Conservation (phyloP, 2,329 filamentous ascomycete genomes). For the Cercospora sp. region DNA sequence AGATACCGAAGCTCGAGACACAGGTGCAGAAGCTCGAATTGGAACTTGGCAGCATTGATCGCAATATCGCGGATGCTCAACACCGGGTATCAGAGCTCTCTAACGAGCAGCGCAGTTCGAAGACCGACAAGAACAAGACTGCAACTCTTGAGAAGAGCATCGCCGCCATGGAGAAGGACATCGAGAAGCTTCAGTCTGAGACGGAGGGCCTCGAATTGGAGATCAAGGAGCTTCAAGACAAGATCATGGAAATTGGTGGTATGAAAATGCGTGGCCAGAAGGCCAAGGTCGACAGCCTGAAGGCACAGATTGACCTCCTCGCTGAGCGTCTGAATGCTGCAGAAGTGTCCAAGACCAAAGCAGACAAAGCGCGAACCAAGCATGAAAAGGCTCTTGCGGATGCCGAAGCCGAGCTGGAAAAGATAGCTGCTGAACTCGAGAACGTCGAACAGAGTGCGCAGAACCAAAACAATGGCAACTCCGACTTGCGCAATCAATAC, state of each 20-base stretch:
- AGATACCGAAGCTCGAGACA: slow-evolving; percentile 83
- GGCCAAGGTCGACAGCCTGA: slow-evolving; percentile 83
- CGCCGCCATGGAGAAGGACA: slow-evolving; percentile 69
- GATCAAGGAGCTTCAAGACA: slow-evolving; percentile 89
- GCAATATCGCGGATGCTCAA: slow-evolving; percentile 80
- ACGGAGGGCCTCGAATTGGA: slow-evolving; percentile 89
- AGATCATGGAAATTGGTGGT: slow-evolving; percentile 97
- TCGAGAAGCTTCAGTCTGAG: slow-evolving; percentile 76
- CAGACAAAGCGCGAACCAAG: slow-evolving; percentile 87
- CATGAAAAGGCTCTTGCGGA: slow-evolving; percentile 80
- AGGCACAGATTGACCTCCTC: slow-evolving; percentile 78
- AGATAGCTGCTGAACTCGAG: slow-evolving; percentile 70
- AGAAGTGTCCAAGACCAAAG: slow-evolving; percentile 86
- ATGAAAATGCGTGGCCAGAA: slow-evolving; percentile 89
- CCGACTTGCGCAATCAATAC: slow-evolving; percentile 69
- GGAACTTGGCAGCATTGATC: slow-evolving; percentile 82
- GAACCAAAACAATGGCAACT: slow-evolving; percentile 72
- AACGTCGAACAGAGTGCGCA: slow-evolving; percentile 75
- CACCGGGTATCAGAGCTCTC: slow-evolving; percentile 82
- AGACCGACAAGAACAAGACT: slow-evolving; percentile 74
- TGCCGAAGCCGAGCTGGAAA: slow-evolving; percentile 74
- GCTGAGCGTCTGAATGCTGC: slow-evolving; percentile 81
- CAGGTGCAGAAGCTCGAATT: slow-evolving; percentile 87
- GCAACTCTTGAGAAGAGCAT: slow-evolving; percentile 76
- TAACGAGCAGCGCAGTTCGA: slow-evolving; percentile 76